Conservation (phyloP, 2,329 filamentous ascomycete genomes). For the Trichoderma sp. region DNA sequence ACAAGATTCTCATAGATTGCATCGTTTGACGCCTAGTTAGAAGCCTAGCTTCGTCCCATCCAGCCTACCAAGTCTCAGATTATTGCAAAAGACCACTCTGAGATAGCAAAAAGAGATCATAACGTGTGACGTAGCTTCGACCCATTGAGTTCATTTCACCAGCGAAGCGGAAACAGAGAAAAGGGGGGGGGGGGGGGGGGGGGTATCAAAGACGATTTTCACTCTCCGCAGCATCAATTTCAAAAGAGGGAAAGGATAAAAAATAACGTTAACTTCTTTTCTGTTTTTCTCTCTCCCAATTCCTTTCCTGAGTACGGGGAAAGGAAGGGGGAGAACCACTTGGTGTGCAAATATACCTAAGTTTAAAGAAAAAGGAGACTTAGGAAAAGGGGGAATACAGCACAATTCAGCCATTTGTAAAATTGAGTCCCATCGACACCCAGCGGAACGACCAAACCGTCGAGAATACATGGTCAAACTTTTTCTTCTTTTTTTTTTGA, state of each 20-base stretch:
- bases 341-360: not conserved
- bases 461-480: conserved; percentile 33
- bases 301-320: not conserved
- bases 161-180: not conserved
- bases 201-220: not conserved
- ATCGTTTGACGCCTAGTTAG: not conserved
- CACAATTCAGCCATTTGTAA: conserved; percentile 29
- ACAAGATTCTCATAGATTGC: not conserved
- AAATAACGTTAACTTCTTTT: not conserved
- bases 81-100: not conserved
- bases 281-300: not conserved
- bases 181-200: not conserved
- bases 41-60: not conserved
- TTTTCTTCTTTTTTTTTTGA: conserved; percentile 29
- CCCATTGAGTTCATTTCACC: not conserved
- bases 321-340: not conserved
- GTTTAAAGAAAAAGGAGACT: not conserved
- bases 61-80: not conserved
- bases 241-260: not conserved
- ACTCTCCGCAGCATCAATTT: not conserved
- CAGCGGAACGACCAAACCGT: conserved; percentile 23
- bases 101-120: not conserved
- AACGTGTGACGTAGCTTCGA: not conserved
- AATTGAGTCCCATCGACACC: conserved; percentile 23
- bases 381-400: not conserved